Conservation (phyloP, 108 stramenopile genomes). For the Skeletonema grethae region DNA sequence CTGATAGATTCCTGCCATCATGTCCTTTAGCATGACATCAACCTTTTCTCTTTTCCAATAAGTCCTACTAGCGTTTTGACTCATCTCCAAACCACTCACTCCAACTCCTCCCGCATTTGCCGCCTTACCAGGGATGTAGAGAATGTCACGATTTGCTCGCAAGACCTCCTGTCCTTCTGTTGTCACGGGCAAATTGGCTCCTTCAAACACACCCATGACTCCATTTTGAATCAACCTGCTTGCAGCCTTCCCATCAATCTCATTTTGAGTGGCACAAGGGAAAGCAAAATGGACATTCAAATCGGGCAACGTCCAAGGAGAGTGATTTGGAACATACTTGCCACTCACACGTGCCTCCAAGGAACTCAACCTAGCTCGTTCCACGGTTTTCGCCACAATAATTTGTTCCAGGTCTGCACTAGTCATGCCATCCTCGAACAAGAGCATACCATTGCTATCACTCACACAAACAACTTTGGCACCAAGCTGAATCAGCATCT, state of each 20-base stretch:
- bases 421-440: conserved; percentile 72
- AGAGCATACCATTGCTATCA: conserved; percentile 81
- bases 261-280: conserved; percentile 89
- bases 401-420: conserved; percentile 54
- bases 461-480: conserved; percentile 87
- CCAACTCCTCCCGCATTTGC: conserved; percentile 89
- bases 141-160: conserved; percentile 44
- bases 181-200: conserved; percentile 77
- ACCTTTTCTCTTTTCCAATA: conserved; percentile 77
- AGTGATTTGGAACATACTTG: conserved; percentile 38
- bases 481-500: conserved; percentile 65
- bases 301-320: conserved; percentile 54
- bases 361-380: conserved; percentile 56
- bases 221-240: conserved; percentile 61
- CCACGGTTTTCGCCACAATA: conserved; percentile 56
- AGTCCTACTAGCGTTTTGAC: conserved; percentile 67
- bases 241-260: conserved; percentile 65
- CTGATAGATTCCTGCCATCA: conserved; percentile 79
- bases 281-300: conserved; percentile 65
- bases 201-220: conserved; percentile 63
- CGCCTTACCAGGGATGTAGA: conserved; percentile 82
- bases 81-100: conserved; percentile 72
- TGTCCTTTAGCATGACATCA: conserved; percentile 69
- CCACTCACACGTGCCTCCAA: conserved; percentile 46
- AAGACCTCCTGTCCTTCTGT: conserved; percentile 71